Evolutionary conservation across 345 rosid species (phyloP).

Genomic region (Eucalyptus lansdowneana): DNA sequence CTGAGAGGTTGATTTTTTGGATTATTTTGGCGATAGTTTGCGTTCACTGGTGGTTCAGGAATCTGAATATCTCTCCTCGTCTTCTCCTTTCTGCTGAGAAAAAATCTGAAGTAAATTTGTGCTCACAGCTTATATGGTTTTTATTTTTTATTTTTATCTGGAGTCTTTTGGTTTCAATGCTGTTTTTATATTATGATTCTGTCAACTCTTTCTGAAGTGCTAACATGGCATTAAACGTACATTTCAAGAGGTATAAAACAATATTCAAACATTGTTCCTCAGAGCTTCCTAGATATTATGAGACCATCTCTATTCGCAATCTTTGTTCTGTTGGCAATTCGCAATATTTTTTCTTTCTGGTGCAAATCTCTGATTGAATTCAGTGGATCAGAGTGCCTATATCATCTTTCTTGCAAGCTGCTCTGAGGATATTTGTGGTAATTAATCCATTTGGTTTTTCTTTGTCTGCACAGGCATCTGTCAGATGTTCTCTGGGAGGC

Average conservation of each 20-base stretch:
- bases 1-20: not conserved
- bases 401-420: not conserved
- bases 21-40: not conserved
- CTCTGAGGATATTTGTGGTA: not conserved
- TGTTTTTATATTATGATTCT: not conserved
- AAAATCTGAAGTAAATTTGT: not conserved
- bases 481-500: conserved; percentile 96
- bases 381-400: not conserved
- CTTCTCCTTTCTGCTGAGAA: not conserved
- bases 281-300: not conserved
- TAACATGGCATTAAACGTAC: not conserved
- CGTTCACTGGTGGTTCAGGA: not conserved
- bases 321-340: not conserved
- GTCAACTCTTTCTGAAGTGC: not conserved
- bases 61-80: not conserved
- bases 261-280: not conserved
- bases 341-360: not conserved
- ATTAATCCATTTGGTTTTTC: not conserved
- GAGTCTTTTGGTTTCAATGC: not conserved
- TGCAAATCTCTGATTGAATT: not conserved
- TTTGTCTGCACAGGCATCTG: conserved; percentile 37
- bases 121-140: not conserved
- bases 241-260: not conserved
- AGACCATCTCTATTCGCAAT: not conserved
- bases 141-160: not conserved